Evolutionary conservation across 2,329 filamentous ascomycete genomes (phyloP).

Genomic region (Diaporthe ilicicola): DNA sequence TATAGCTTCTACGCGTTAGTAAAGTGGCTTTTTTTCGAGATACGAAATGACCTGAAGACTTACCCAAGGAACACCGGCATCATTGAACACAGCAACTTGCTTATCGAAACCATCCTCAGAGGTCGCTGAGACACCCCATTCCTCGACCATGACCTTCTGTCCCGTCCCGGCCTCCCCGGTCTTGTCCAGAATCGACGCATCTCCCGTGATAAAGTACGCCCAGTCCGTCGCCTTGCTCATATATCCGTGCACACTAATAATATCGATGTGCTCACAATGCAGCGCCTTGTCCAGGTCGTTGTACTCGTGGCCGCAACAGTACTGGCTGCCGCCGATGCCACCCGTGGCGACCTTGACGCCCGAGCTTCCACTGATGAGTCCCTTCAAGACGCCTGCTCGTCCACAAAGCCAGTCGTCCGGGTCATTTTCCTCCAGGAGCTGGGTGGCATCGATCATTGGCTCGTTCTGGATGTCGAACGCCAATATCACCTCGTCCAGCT

Average conservation of each 20-base stretch:
- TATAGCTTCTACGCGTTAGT: neutral
- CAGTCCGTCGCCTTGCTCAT: conserved; percentile 3
- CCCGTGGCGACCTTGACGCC: neutral
- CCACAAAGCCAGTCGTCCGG: neutral
- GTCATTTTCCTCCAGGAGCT: neutral
- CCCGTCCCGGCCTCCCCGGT: neutral
- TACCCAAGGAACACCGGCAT: neutral
- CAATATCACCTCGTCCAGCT: neutral
- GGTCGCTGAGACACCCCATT: neutral
- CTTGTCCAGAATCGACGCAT: neutral
- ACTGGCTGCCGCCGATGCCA: neutral
- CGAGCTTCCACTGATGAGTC: neutral
- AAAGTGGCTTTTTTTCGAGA: neutral
- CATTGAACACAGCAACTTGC: neutral
- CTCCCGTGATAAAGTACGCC: neutral
- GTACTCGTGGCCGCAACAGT: conserved; percentile 6
- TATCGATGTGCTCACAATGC: neutral
- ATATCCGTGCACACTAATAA: neutral
- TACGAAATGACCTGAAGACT: neutral
- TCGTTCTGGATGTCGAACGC: neutral
- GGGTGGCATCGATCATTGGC: neutral
- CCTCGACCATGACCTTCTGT: neutral
- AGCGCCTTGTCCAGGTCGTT: conserved; percentile 7
- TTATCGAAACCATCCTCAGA: neutral
- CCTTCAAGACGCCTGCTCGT: neutral